phyloP scores from a whole-genome alignment of 306 rosid species.

The Gynostemma pentaphyllum region DNA sequence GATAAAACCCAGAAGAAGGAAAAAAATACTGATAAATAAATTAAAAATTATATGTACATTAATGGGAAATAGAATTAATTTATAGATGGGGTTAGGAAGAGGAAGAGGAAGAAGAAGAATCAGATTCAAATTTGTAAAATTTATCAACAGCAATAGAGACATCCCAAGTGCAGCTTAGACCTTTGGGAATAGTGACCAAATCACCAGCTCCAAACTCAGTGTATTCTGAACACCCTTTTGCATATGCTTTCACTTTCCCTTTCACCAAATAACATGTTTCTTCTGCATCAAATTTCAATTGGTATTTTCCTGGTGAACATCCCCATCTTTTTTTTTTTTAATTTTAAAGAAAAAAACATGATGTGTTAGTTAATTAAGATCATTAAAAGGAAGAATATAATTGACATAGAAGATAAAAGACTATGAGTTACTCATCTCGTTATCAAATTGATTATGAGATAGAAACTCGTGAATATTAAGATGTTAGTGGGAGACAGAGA shows the following conservation, averaged over 20 bases:
- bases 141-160: constrained; percentile 89
- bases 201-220: constrained; percentile 96
- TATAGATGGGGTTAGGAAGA: no score
- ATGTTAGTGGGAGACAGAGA: no score
- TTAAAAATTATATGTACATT: no score
- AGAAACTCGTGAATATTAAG: neutral
- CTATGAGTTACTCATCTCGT: no score
- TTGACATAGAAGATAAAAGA: neutral
- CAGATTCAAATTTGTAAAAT: constrained; percentile 81
- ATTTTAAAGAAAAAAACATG: no score
- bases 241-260: constrained; percentile 81
- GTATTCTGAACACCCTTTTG: constrained; percentile 67
- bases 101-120: constrained; percentile 10
- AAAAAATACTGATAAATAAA: no score
- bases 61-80: no score
- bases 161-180: constrained; percentile 97
- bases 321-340: constrained; percentile 59
- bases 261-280: constrained; percentile 81
- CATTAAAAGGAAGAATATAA: neutral
- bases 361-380: neutral
- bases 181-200: constrained; percentile 77
- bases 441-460: no score
- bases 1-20: no score
- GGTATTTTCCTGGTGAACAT: constrained; percentile 90
- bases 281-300: constrained; percentile 83